Evolutionary conservation across 2,329 filamentous ascomycete species (phyloP).

Genomic region (Fusarium foetens): DNA sequence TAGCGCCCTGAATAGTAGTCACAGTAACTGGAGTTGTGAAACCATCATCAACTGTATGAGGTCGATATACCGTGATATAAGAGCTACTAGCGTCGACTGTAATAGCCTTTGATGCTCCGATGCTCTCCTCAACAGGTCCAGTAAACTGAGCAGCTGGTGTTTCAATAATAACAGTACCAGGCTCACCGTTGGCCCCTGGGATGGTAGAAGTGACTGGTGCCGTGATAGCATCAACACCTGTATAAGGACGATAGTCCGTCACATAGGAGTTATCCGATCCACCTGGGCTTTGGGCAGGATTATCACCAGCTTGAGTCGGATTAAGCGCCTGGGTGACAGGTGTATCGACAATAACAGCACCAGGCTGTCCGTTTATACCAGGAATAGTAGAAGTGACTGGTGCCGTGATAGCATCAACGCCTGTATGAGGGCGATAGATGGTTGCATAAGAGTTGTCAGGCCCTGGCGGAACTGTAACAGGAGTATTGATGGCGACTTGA

Average conservation of each 20-base stretch:
- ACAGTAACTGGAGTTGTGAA: too few species aligned
- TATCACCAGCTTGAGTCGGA: not conserved
- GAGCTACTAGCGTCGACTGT: not conserved
- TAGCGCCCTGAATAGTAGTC: too few species aligned
- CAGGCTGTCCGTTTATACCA: conserved; percentile 3
- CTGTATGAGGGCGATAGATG: conserved; percentile 4
- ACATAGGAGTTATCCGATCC: not conserved
- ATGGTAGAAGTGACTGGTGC: not conserved
- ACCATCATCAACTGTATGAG: not conserved
- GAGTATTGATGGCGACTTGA: not conserved
- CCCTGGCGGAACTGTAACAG: not conserved
- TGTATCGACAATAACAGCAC: conserved; percentile 7
- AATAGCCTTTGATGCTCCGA: too few species aligned
- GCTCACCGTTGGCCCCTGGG: not conserved
- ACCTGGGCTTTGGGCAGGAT: not conserved
- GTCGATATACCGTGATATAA: conserved; percentile 19
- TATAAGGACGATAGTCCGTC: conserved; percentile 10
- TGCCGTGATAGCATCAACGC: conserved; percentile 3
- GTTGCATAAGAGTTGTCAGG: not conserved
- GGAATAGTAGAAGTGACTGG: conserved; percentile 13
- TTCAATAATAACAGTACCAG: conserved; percentile 20
- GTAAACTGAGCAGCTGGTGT: not conserved
- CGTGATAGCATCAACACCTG: not conserved
- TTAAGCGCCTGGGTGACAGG: not conserved
- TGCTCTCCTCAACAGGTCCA: too few species aligned